phyloP scores from a whole-genome alignment of 2,329 filamentous ascomycete genomes.

The Trichophyton equinum region DNA sequence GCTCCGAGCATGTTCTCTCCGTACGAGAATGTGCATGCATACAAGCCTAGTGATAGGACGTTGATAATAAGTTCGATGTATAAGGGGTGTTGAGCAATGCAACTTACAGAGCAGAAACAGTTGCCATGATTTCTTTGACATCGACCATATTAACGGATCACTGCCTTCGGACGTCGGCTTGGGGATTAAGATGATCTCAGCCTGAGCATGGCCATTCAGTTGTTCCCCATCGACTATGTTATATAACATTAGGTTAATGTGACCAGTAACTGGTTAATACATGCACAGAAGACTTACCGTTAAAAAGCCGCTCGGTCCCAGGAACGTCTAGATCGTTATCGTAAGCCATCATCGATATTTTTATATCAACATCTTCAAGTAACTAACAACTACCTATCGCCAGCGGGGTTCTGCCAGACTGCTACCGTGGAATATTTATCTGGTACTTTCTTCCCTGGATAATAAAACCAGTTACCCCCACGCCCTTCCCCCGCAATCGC shows the following conservation, averaged over 20 bases:
- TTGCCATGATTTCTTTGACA: constrained; percentile 9
- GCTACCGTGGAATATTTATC: not conserved
- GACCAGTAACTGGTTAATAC: not conserved
- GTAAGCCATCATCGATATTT: not conserved
- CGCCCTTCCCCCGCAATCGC: not conserved
- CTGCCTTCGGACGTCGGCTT: constrained; percentile 18
- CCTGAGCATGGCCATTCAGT: not conserved
- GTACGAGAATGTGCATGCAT: not conserved
- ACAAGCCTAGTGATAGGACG: not conserved
- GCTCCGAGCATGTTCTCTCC: not conserved
- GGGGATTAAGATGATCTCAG: constrained; percentile 18
- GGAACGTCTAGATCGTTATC: not conserved
- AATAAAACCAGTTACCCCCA: not conserved
- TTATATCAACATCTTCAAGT: not conserved
- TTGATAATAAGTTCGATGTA: no score
- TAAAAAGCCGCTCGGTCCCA: not conserved
- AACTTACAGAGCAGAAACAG: not conserved
- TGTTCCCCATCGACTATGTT: not conserved
- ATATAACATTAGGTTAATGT: not conserved
- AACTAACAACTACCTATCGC: not conserved
- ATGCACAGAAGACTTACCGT: not conserved
- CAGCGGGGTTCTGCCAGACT: no score
- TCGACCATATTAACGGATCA: constrained; percentile 27
- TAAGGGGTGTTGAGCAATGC: no score
- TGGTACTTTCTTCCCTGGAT: not conserved